Conservation (phyloP, 163 green algal genomes). For the Scenedesmus sp. region DNA sequence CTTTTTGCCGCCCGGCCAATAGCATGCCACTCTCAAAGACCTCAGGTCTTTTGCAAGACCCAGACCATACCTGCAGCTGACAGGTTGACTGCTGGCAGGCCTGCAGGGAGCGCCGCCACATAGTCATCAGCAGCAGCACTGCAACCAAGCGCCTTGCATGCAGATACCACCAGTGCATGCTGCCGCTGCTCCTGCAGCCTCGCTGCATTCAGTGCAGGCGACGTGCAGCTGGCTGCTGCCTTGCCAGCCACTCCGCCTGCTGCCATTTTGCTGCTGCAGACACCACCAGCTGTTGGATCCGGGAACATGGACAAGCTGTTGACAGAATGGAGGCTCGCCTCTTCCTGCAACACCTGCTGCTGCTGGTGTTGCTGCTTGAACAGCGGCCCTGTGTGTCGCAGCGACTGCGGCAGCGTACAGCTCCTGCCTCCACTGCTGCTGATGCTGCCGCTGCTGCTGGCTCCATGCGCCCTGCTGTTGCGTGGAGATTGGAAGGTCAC, state of each 20-base stretch:
- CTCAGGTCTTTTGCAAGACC: no score
- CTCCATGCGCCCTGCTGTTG: not conserved
- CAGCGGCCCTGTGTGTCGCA: not conserved
- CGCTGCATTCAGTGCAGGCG: not conserved
- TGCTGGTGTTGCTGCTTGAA: not conserved
- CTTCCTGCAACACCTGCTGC: not conserved
- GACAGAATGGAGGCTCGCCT: not conserved
- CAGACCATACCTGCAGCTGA: constrained; percentile 41
- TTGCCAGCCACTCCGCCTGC: not conserved
- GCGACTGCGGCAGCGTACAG: not conserved
- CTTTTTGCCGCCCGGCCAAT: no score
- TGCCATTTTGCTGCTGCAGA: not conserved
- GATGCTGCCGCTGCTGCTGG: constrained; percentile 5
- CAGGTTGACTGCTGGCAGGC: constrained; percentile 22
- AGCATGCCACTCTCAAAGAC: no score
- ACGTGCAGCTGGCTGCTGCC: not conserved
- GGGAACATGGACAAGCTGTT: constrained; percentile 35
- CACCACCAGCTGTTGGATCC: not conserved
- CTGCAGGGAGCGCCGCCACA: constrained; percentile 16
- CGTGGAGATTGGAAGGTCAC: not conserved
- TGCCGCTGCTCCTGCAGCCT: constrained; percentile 11
- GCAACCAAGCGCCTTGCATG: constrained; percentile 45
- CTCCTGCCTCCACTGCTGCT: not conserved
- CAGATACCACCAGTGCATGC: constrained; percentile 17
- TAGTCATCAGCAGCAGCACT: constrained; percentile 16